Percentiles rank a stretch among this genome's conserved stretches.
phyloP scores from a whole-genome alignment of 2,329 filamentous ascomycete genomes.

The Zymoseptoria brevis region DNA sequence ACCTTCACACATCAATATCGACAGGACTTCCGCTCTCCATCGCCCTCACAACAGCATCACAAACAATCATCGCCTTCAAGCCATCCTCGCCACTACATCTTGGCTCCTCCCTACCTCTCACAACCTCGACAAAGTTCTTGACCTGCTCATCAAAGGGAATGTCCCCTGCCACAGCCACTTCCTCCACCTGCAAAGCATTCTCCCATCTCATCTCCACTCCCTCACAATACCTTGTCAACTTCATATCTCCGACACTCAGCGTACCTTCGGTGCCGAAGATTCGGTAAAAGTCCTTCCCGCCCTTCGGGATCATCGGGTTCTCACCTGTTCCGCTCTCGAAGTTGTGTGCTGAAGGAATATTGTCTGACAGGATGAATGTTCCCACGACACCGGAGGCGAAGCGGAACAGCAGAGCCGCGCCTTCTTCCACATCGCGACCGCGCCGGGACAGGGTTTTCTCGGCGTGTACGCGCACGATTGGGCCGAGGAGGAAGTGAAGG shows the following conservation, averaged over 20 bases:
- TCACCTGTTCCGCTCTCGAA: slow-evolving; percentile 54
- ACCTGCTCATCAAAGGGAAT: slow-evolving; percentile 48
- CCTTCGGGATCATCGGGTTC: slow-evolving; percentile 45
- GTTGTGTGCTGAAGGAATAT: slow-evolving; percentile 44
- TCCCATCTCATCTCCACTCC: slow-evolving; percentile 37
- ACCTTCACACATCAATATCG: slow-evolving; percentile 6
- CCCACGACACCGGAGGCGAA: slow-evolving; percentile 50
- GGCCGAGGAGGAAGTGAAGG: slow-evolving; percentile 49
- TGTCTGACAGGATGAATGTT: slow-evolving; percentile 50
- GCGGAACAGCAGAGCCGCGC: slow-evolving; percentile 45
- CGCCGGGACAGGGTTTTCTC: slow-evolving; percentile 41
- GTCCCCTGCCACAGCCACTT: slow-evolving; percentile 25
- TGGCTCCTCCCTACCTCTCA: slow-evolving; percentile 36
- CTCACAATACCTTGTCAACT: slow-evolving; percentile 39
- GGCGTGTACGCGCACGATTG: slow-evolving; percentile 45
- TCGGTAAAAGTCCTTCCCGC: slow-evolving; percentile 43
- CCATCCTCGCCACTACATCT: slow-evolving; percentile 45
- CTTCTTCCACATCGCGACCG: slow-evolving; percentile 47
- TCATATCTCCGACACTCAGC: slow-evolving; percentile 49
- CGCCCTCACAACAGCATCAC: slow-evolving; percentile 43
- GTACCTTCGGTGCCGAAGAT: slow-evolving; percentile 47
- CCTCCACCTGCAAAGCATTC: slow-evolving; percentile 30
- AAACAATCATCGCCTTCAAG: slow-evolving; percentile 45
- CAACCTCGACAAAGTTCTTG: slow-evolving; percentile 44
- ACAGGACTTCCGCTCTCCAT: slow-evolving; percentile 30